These are phyloP conservation scores for Trypanosomatidae sp. DNA, from an alignment of 208 protist genomes.

Conservation along the genomic window DNA sequence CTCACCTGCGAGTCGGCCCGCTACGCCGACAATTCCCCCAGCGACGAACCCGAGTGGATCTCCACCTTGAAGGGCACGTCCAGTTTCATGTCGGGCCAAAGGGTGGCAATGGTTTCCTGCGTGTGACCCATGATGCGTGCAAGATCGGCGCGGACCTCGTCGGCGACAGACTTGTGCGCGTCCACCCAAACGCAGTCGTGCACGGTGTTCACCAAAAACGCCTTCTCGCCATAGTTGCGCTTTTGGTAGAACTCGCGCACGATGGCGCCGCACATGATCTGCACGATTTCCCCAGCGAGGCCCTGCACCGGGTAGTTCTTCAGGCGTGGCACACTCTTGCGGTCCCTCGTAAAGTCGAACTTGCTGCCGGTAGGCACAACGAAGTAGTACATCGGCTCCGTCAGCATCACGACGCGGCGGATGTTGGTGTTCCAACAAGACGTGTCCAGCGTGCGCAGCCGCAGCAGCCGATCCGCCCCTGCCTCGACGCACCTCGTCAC, in stretches of 20 bases:
- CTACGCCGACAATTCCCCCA: constrained; percentile 57
- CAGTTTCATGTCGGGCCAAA: constrained; percentile 86
- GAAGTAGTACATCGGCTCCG: constrained; percentile 85
- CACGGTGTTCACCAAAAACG: constrained; percentile 90
- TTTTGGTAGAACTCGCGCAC: constrained; percentile 78
- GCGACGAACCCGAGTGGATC: constrained; percentile 65
- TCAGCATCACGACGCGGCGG: constrained; percentile 76
- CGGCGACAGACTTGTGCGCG: constrained; percentile 72
- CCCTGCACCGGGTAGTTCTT: constrained; percentile 94
- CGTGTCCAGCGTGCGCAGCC: constrained; percentile 72
- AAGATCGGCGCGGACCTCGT: constrained; percentile 75
- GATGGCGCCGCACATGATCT: constrained; percentile 89
- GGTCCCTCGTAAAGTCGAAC: constrained; percentile 86
- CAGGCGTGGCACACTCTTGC: constrained; percentile 74
- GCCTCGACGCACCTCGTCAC: constrained; percentile 80
- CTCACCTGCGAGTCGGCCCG: not conserved
- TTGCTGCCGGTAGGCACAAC: constrained; percentile 87
- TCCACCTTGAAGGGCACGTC: constrained; percentile 88
- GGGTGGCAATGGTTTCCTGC: constrained; percentile 60
- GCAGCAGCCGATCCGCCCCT: constrained; percentile 70
- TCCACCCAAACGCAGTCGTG: constrained; percentile 94
- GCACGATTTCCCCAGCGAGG: constrained; percentile 88
- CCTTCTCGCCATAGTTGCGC: constrained; percentile 75
- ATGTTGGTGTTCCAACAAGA: constrained; percentile 54
- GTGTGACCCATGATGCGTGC: constrained; percentile 71